Evolutionary conservation across 1,284 basidiomycete genomes (phyloP).

Genomic region (Heliocybe sulcata): DNA sequence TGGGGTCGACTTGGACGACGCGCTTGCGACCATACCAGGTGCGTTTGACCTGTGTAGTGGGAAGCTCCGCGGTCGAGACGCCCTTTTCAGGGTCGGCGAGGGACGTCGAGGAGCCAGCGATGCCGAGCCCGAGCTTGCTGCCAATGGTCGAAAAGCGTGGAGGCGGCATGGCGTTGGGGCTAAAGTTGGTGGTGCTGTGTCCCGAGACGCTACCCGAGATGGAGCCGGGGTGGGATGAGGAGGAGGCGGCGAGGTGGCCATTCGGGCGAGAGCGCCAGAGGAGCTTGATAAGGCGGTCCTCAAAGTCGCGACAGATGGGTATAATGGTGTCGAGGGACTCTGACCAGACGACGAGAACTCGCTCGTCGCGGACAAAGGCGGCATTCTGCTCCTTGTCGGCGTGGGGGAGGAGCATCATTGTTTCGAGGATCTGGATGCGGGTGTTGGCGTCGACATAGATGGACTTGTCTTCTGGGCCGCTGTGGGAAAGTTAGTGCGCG

Average conservation of each 20-base stretch:
- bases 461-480: slow-evolving; percentile 41
- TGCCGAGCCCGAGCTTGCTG: background rate
- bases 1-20: slow-evolving; percentile 20
- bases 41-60: slow-evolving; percentile 20
- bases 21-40: slow-evolving; percentile 29
- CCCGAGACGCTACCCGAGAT: slow-evolving; percentile 10
- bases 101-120: slow-evolving; percentile 6
- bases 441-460: slow-evolving; percentile 66
- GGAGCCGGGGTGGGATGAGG: slow-evolving; percentile 6
- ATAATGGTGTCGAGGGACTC: slow-evolving; percentile 69
- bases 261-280: slow-evolving; percentile 49
- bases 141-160: slow-evolving; percentile 10
- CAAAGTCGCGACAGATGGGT: slow-evolving; percentile 65
- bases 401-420: slow-evolving; percentile 60
- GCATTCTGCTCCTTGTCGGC: slow-evolving; percentile 83
- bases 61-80: slow-evolving; percentile 15
- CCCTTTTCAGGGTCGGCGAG: slow-evolving; percentile 28
- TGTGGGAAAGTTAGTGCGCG: too few relatives aligned
- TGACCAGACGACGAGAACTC: slow-evolving; percentile 72
- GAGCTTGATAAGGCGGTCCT: slow-evolving; percentile 74
- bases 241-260: slow-evolving; percentile 9
- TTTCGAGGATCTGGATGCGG: slow-evolving; percentile 64
- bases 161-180: slow-evolving; percentile 16
- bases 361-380: slow-evolving; percentile 76
- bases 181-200: slow-evolving; percentile 10